These are phyloP conservation scores for Cyclotella choctawhatcheeana DNA, from an alignment of 108 stramenopile genomes.

Conservation along the genomic window DNA sequence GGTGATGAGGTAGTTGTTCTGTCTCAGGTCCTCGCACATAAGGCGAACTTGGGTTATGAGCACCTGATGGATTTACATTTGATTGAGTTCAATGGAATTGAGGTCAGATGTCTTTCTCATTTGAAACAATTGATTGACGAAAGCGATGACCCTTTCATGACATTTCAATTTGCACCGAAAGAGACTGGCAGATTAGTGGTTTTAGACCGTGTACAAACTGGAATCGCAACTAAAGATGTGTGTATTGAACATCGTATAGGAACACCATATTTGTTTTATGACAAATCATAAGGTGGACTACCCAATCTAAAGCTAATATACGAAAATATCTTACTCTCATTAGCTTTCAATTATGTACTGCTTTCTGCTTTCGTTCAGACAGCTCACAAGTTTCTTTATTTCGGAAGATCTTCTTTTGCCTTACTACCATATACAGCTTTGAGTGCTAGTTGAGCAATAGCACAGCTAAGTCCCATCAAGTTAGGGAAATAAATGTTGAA, in stretches of 20 bases:
- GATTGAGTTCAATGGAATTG: slow-evolving; percentile 46
- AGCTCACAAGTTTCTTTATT: too few relatives aligned
- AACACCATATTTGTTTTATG: slow-evolving; percentile 34
- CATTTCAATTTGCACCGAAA: slow-evolving; percentile 57
- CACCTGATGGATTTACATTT: slow-evolving; percentile 56
- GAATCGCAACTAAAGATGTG: slow-evolving; percentile 48
- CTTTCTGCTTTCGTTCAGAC: too few relatives aligned
- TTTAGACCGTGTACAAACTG: slow-evolving; percentile 42
- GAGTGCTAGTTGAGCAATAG: slow-evolving; percentile 67
- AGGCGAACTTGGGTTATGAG: slow-evolving; percentile 61
- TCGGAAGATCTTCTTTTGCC: slow-evolving; percentile 8
- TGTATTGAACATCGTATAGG: slow-evolving; percentile 60
- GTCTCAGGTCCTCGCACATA: slow-evolving; percentile 61
- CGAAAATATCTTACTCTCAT: too few relatives aligned
- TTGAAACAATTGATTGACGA: slow-evolving; percentile 51
- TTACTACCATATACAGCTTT: slow-evolving; percentile 64
- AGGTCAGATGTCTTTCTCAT: slow-evolving; percentile 60
- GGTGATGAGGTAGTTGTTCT: slow-evolving; percentile 64
- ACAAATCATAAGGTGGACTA: not conserved
- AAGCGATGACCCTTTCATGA: slow-evolving; percentile 45
- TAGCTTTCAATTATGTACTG: too few relatives aligned
- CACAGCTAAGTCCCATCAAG: slow-evolving; percentile 69
- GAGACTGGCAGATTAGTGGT: slow-evolving; percentile 52
- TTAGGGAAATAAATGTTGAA: slow-evolving; percentile 82
- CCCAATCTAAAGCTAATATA: too few relatives aligned